Base-by-base conservation (phyloP, 2,329 filamentous ascomycete species). In the Pestalotiopsis sp. region DNA sequence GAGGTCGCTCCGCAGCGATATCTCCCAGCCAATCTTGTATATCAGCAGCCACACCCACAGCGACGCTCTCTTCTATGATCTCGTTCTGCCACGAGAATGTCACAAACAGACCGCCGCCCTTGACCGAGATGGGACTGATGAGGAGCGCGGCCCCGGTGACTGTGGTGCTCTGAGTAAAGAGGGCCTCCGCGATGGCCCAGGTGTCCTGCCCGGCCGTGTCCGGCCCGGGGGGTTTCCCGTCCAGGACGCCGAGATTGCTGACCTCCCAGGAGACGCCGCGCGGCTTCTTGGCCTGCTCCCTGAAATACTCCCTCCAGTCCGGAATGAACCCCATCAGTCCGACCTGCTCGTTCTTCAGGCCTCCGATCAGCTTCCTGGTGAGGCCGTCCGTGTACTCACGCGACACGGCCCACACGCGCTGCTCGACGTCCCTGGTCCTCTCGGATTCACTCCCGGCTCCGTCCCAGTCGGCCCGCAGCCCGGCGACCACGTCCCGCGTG, bases 161-260 rank as follows among this genome's bases (percentile, higher is more conserved):
- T 2, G 27, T 4, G n/a, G 63, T 41, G 58, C 68, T 70, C 41
- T 70, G 68, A 9, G 68, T 62, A 20, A 70, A 70, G 6, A 68
- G 25, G 14, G 69, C 75, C 58, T 64, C 65, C 63, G 69, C 70
- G 7, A 78, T 73, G 25, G 61, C 68, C 76, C 76, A 78, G 9
- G 41, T 67, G 5, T 12, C 40, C 20, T 40, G 17, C 12, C 4
- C 36, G 14, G 12, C 64, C n/a, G 49, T 3, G 14, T 27, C 27
- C 5, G 9, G 14, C 4, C 9, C 63, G 62, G 20, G 38, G 38
- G 6, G 40, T 58, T 23, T n/a, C 3, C 72, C 76, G 59, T 77
- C 73, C 1, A 78, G 41, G 6, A 70, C 73, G 6, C 77, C 77
- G 2, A 78, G 67, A 67, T 78, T 78, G 25, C 74, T 76, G 9